Conservation (phyloP, 177 flowering plant species). For the Vitis hybrid region DNA sequence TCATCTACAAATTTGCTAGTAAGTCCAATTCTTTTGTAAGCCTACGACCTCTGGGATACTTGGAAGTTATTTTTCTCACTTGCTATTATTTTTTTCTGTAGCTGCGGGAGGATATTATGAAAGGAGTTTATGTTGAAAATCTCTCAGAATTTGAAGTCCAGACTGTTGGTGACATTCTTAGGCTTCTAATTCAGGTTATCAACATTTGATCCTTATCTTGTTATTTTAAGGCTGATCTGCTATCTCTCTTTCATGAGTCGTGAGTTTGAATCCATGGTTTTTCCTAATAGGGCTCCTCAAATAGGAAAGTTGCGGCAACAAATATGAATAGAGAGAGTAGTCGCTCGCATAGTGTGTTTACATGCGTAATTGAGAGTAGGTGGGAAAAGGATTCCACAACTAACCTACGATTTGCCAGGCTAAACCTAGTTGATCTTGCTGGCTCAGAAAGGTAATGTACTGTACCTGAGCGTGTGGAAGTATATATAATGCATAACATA, state of each 20-base stretch:
- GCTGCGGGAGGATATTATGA: conserved; percentile 88
- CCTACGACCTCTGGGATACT: not conserved
- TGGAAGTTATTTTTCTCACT: not conserved
- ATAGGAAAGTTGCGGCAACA: conserved; percentile 96
- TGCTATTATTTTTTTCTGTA: conserved; percentile 23
- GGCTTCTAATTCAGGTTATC: conserved; percentile 73
- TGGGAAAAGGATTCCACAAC: conserved; percentile 92
- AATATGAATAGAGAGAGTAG: conserved; percentile 99
- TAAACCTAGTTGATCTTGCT: conserved; percentile 98
- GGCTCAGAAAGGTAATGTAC: conserved; percentile 94
- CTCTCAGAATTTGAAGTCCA: conserved; percentile 87
- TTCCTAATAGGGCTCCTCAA: conserved; percentile 80
- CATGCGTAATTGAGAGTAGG: conserved; percentile 91
- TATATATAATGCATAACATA: not conserved
- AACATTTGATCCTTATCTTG: not conserved
- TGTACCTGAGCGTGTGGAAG: not conserved
- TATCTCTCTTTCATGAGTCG: not conserved
- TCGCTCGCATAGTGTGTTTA: conserved; percentile 97
- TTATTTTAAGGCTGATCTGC: not conserved
- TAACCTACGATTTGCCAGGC: conserved; percentile 87
- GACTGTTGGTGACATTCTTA: conserved; percentile 81
- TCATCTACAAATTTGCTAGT: conserved; percentile 88
- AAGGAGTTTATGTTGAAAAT: conserved; percentile 97
- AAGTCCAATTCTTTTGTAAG: conserved; percentile 17
- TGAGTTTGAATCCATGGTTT: conserved; percentile 12